Percentiles rank a stretch among this genome's conserved stretches.
These are phyloP conservation scores for Triangularia setosa DNA, from an alignment of 2,329 filamentous ascomycete species.

Conservation along the genomic window DNA sequence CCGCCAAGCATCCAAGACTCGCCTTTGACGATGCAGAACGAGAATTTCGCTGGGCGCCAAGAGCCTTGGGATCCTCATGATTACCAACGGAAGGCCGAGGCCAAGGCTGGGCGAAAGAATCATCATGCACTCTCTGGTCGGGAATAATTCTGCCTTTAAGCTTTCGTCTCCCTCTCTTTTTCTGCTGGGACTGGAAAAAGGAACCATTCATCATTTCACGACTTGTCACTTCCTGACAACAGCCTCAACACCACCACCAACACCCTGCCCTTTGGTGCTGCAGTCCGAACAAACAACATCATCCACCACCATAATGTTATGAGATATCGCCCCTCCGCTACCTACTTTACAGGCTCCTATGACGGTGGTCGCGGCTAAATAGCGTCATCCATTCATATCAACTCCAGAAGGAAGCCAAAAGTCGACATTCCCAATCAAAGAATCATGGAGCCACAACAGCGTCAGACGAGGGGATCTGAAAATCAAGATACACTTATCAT, in stretches of 20 bases:
- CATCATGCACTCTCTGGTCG: background rate
- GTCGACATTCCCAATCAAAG: background rate
- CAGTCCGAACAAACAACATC: background rate
- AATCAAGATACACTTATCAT: background rate
- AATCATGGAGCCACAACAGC: background rate
- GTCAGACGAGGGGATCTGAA: background rate
- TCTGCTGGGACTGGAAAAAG: background rate
- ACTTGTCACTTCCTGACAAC: background rate
- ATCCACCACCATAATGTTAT: background rate
- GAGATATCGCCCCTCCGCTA: background rate
- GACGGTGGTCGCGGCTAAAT: background rate
- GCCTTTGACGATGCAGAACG: background rate
- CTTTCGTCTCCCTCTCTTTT: background rate
- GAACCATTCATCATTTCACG: background rate
- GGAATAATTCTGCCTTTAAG: background rate
- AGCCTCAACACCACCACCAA: background rate
- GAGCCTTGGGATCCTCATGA: conserved; percentile 9
- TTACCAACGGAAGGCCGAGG: conserved; percentile 7
- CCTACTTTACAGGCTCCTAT: background rate
- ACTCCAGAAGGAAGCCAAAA: background rate
- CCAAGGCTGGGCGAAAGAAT: conserved; percentile 3
- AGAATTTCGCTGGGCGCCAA: background rate
- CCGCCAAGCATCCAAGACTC: background rate
- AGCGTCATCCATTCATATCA: background rate
- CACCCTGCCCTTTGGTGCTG: background rate